Percentiles rank a stretch among this genome's conserved stretches.
Conservation (phyloP, 1,139 yeast genomes). For the Nematodospora anomalae region DNA sequence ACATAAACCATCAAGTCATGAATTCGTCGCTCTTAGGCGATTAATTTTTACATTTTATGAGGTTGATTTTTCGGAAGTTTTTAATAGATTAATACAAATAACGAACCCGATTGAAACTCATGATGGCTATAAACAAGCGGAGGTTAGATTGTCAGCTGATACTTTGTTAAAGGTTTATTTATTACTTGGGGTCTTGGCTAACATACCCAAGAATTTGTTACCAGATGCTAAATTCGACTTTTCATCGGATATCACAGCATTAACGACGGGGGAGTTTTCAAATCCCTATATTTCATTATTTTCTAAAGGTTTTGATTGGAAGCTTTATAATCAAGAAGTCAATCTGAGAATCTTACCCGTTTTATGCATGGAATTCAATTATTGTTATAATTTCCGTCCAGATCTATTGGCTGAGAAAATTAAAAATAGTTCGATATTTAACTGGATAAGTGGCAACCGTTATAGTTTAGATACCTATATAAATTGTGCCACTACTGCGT, state of each 20-base stretch:
- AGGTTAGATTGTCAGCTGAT: slow-evolving; percentile 30
- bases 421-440: slow-evolving; percentile 36
- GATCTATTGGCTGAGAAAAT: slow-evolving; percentile 32
- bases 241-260: slow-evolving; percentile 28
- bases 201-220: slow-evolving; percentile 23
- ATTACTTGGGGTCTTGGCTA: slow-evolving; percentile 27
- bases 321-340: slow-evolving; percentile 18
- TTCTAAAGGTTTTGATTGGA: slow-evolving; percentile 15
- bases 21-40: slow-evolving; percentile 20
- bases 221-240: slow-evolving; percentile 20
- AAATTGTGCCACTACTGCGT: slow-evolving; percentile 21
- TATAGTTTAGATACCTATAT: slow-evolving; percentile 28
- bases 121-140: slow-evolving; percentile 17
- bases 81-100: slow-evolving; percentile 24
- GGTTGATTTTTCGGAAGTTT: slow-evolving; percentile 24
- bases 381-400: slow-evolving; percentile 29
- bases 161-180: slow-evolving; percentile 27
- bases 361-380: slow-evolving; percentile 30
- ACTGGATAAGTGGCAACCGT: slow-evolving; percentile 40
- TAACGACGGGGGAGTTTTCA: slow-evolving; percentile 19
- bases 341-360: slow-evolving; percentile 26
- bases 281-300: slow-evolving; percentile 24
- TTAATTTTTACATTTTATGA: slow-evolving; percentile 23
- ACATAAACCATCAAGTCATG: slow-evolving; percentile 17
- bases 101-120: slow-evolving; percentile 22